Base-by-base conservation (phyloP, 768 basidiomycete species). In the Gloeophyllum trabeum region DNA sequence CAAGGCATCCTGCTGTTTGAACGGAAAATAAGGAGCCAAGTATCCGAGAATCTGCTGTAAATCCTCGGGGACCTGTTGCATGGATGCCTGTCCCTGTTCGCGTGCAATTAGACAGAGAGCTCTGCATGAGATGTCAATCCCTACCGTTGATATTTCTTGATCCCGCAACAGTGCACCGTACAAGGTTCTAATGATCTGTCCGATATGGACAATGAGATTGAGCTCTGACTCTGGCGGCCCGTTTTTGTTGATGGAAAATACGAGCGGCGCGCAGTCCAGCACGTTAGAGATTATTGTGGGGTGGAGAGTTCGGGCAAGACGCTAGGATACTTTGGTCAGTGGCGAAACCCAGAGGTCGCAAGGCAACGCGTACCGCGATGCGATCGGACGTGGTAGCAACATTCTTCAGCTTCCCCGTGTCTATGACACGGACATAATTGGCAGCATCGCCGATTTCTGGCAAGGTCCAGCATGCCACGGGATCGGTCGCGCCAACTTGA, bases 11-110 rank as follows among this genome's bases (percentile, higher is more conserved):
- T 65, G 57, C 4, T 62, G 58, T 32, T 54, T 58, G 58, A 90
- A 91, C 1, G 93, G 93, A 56, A 98, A 96, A 59, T 91, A 90
- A 3, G 80, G 67, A 4, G 76, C 59, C 72, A 94, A 82, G 53
- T 89, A 79, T 7, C 70, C 69, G 1, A 96, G 65, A 14, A 96
- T 58, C 7, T 58, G 59, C 43, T 63, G 64, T 32, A 32, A 32
- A 32, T 32, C 28, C 28, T 32, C 10, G 28, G 10, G 28, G 16
- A 10, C 16, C 28, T 32, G 10, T 16, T 56, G 53, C 44, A 55
- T 54, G 28, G 44, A 57, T 45, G 51, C 46, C 49, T 55, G 37
- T 45, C 25, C 25, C 41, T 10, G 44, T 26, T 30, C 44, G 45
- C 44, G 40, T 43, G 40, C 45, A 20, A 24, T 5, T 40, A 28